These are phyloP conservation scores for Fraxinus sp. DNA, from an alignment of 305 asterid species.

Conservation along the genomic window DNA sequence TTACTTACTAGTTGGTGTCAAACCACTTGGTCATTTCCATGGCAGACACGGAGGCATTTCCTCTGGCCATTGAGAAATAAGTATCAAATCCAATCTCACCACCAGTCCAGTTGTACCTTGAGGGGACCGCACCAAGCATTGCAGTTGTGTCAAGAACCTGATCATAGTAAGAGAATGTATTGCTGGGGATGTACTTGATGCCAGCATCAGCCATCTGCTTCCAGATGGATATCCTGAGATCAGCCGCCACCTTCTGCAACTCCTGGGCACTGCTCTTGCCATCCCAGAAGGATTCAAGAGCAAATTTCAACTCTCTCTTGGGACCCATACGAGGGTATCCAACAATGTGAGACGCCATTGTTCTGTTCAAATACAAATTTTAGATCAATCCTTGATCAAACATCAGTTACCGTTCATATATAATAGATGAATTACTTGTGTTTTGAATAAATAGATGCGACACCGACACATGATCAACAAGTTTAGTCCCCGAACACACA, in stretches of 20 bases:
- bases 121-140: slow-evolving; percentile 26
- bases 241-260: slow-evolving; percentile 49
- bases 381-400: neutral
- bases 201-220: slow-evolving; percentile 62
- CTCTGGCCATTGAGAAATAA: slow-evolving; percentile 33
- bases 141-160: slow-evolving; percentile 59
- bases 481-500: neutral
- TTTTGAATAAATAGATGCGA: slow-evolving; percentile 18
- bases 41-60: slow-evolving; percentile 53
- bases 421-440: neutral
- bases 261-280: slow-evolving; percentile 51
- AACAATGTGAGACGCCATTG: slow-evolving; percentile 65
- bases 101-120: slow-evolving; percentile 25
- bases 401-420: neutral
- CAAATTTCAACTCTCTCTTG: slow-evolving; percentile 60
- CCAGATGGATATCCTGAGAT: slow-evolving; percentile 58
- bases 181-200: slow-evolving; percentile 62
- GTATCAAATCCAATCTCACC: slow-evolving; percentile 31
- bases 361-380: slow-evolving; percentile 34
- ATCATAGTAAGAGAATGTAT: slow-evolving; percentile 62
- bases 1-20: slow-evolving; percentile 53
- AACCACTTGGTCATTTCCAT: slow-evolving; percentile 62
- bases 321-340: slow-evolving; percentile 74
- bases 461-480: neutral
- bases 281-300: slow-evolving; percentile 62